phyloP scores from a whole-genome alignment of 2,329 filamentous ascomycete species.

The Sarocladium strictum region DNA sequence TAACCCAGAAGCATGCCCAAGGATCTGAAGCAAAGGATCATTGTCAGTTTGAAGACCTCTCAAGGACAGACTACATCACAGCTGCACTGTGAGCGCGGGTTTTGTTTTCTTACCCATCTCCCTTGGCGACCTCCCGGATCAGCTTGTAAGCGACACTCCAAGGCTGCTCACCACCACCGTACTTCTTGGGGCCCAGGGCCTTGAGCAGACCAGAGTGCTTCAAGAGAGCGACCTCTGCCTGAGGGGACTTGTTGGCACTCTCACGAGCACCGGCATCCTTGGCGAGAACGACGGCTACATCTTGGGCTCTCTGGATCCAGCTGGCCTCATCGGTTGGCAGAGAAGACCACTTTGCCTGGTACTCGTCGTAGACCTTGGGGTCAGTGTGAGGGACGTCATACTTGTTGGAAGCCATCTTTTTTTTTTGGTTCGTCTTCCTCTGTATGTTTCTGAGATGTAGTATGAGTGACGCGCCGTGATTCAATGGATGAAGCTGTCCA shows the following conservation, averaged over 20 bases:
- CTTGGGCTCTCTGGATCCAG: constrained; percentile 33
- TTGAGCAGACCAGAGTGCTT: constrained; percentile 36
- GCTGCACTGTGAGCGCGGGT: not conserved
- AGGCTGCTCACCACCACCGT: constrained; percentile 37
- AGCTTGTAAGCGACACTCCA: constrained; percentile 49
- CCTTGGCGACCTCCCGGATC: constrained; percentile 58
- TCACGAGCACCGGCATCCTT: constrained; percentile 29
- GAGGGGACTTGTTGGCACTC: constrained; percentile 32
- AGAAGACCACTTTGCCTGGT: constrained; percentile 24
- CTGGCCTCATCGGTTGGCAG: constrained; percentile 23
- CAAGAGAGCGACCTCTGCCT: constrained; percentile 32
- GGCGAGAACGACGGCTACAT: constrained; percentile 29
- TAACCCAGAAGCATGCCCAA: constrained; percentile 62
- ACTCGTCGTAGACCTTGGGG: constrained; percentile 26
- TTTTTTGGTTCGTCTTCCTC: no score
- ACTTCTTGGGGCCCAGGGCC: constrained; percentile 31
- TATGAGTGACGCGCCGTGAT: not conserved
- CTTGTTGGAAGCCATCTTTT: constrained; percentile 11
- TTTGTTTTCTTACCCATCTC: constrained; percentile 43
- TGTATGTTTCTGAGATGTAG: not conserved
- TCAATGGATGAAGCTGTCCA: not conserved
- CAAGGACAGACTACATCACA: no score
- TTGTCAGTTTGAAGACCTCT: no score
- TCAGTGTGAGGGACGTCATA: constrained; percentile 20
- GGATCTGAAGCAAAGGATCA: constrained; percentile 32